A percentile compares a stretch with the other conserved stretches of the same genome.
Conservation (phyloP, 83 land plant genomes). For the Picea mariana region DNA sequence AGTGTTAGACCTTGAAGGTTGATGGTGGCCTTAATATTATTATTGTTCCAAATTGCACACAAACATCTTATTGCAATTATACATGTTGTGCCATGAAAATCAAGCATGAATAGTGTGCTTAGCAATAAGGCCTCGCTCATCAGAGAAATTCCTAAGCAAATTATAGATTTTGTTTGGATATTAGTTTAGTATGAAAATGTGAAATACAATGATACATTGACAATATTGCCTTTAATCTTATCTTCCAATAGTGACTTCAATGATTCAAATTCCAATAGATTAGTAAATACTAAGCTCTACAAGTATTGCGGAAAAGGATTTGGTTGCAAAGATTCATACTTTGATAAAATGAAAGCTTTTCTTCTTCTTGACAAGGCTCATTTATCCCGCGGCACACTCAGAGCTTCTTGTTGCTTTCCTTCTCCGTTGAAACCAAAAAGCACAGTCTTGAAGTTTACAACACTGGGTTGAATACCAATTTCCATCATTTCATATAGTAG, state of each 20-base stretch:
- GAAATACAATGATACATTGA: neutral
- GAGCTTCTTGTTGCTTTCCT: constrained; percentile 52
- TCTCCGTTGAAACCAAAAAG: constrained; percentile 54
- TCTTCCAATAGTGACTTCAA: neutral
- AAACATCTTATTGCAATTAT: constrained; percentile 2
- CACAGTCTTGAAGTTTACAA: constrained; percentile 41
- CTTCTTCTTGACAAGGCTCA: constrained; percentile 27
- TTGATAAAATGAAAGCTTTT: neutral
- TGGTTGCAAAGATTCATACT: neutral
- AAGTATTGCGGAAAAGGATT: neutral
- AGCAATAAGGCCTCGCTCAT: neutral
- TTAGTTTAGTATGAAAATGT: neutral
- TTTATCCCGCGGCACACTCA: constrained; percentile 36
- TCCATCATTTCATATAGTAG: constrained; percentile 51
- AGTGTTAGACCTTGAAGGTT: neutral
- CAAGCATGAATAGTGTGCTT: neutral
- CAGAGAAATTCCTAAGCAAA: no score
- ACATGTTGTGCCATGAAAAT: neutral
- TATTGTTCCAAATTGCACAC: neutral
- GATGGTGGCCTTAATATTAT: neutral
- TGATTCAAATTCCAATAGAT: neutral
- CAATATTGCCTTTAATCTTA: neutral
- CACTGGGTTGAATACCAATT: constrained; percentile 45
- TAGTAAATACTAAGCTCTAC: neutral
- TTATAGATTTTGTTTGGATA: neutral